Evolutionary conservation across 129 eudicot genomes (phyloP), one percentile per base, ranked within the genome.

Genomic region (Apium graveolens): DNA sequence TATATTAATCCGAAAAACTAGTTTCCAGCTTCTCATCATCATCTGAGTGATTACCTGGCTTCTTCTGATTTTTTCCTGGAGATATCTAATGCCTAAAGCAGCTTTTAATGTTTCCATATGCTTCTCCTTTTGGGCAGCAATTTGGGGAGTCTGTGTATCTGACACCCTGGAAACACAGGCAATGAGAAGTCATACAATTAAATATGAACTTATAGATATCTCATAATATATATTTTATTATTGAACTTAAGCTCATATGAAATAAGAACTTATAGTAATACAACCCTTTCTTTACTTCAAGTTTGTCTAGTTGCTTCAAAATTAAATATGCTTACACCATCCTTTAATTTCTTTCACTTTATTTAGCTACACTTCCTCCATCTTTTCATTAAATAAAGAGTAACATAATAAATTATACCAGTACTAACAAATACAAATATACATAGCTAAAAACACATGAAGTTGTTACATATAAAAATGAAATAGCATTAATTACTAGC

Each of bases 81-180:
- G 79, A 39, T 20, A n/a, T n/a, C 82, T 85, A 70, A 94, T 92
- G 38, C 88, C 90, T 55, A 96, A 93, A 80, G 99, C 99, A 82
- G 90, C 87, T 82, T 86, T 88, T 39, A 96, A 69, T 37, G 79
- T 85, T 83, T 92, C 97, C 99, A 96, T 88, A 76, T 96, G 96
- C 84, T 84, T 92, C 83, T 96, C 93, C 86, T 96, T 96, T 75
- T 89, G 81, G 27, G 99, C 99, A 73, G 99, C 97, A 68, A 96
- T 83, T 81, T 96, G 99, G 63, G 92, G 99, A 35, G 97, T 90
- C 82, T 92, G 97, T 27, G 99, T 96, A 41, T 92, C 91, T 78
- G 99, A 96, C 77, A 81, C 82, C 86, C 99, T 95, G 87, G 24
- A 49, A 78, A 48, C 81, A 29, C 7, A 7, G 1, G 42, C 20